phyloP scores from a whole-genome alignment of 2,329 filamentous ascomycete species.

The Arachnomyces sp. region DNA sequence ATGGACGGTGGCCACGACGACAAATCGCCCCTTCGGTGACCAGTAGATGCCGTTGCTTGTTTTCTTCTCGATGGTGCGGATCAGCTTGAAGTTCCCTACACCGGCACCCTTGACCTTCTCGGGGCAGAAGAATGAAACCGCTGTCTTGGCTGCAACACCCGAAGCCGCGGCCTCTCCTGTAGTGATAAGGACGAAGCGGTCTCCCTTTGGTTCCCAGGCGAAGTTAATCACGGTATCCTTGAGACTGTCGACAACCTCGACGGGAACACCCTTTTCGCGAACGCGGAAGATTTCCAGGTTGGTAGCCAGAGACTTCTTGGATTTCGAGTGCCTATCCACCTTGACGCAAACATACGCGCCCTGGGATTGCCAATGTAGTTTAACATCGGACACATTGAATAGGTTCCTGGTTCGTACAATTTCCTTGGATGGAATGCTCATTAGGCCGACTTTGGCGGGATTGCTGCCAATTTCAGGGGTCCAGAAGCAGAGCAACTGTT shows the following conservation, averaged over 20 bases:
- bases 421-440: constrained; percentile 93
- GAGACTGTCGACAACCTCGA: constrained; percentile 94
- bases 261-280: constrained; percentile 92
- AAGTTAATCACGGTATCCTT: constrained; percentile 99
- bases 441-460: constrained; percentile 91
- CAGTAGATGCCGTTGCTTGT: constrained; percentile 99
- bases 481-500: constrained; percentile 98
- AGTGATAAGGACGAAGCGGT: constrained; percentile 94
- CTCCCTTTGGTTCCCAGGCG: constrained; percentile 97
- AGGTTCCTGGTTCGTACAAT: constrained; percentile 90
- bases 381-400: constrained; percentile 95
- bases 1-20: constrained; percentile 85
- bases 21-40: constrained; percentile 92
- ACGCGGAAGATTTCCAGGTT: constrained; percentile 98
- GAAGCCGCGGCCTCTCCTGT: constrained; percentile 69
- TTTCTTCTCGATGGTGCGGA: constrained; percentile 95
- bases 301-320: constrained; percentile 94
- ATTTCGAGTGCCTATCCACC: constrained; percentile 97
- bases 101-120: constrained; percentile 81
- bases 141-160: constrained; percentile 84
- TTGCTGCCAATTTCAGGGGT: constrained; percentile 97
- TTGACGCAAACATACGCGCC: constrained; percentile 93
- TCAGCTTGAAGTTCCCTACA: constrained; percentile 90
- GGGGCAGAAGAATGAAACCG: constrained; percentile 92
- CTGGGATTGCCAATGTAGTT: constrained; percentile 98